Base-by-base conservation (phyloP, 441 rosid species). In the Arabidopsis lyrata region DNA sequence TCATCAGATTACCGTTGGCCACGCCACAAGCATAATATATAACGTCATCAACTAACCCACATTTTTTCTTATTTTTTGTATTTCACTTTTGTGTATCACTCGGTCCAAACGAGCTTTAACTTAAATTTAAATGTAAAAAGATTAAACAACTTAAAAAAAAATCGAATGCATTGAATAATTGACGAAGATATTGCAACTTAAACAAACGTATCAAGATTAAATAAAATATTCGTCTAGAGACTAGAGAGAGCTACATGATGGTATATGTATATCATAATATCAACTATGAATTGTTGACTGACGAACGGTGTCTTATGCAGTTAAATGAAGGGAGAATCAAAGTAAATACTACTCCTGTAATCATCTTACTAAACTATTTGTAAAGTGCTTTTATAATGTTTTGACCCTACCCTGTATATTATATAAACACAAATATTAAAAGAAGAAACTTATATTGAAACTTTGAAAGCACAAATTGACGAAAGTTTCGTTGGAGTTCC, bases 401-500 rank as follows among this genome's bases (percentile, higher is more conserved):
- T 69, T 68, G 65, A 75, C 70, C 70, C 60, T 56, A 18, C 3
- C 29, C 9, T 4, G 1, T 14, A 27, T 8, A 27, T 8, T 45
- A 41, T 24, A 48, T 49, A 1, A 15, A 34, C 14, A 8, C 10
- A 20, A 47, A 12, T 35, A 29, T 29, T 24, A 11, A 29, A 31
- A 61, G n/a, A 34, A 32, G 12, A 59, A 59, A 18, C 14, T 24
- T 57, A 8, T 15, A 49, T 18, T 34, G n/a, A 13, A 66, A 36
- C 32, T 4, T 14, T 9, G 38, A 14, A 63, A 54, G 39, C 45
- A 63, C 75, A 62, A 47, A 38, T 29, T 22, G 64, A 32, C 61
- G 76, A 70, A 77, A 70, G 80, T 34, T 64, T 71, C 4, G 67
- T 71, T 71, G 76, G 76, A 77, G 66, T 77, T 65, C 68, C 68